A percentile compares a stretch with the other conserved stretches of the same genome.
Conservation (phyloP, 306 rosid genomes). For the Nissolia schottii region DNA sequence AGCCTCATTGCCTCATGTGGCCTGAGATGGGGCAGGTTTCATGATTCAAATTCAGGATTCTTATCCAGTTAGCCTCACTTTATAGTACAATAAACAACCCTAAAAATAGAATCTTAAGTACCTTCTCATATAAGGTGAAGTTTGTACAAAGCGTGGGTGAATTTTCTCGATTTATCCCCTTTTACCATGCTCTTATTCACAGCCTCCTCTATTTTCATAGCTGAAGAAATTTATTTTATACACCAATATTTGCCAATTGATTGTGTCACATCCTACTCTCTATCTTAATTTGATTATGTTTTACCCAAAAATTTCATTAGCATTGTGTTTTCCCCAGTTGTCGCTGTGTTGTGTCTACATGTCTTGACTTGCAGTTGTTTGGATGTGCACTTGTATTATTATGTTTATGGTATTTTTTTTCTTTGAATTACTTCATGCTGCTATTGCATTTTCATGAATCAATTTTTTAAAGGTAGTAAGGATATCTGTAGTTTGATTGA, state of each 20-base stretch:
- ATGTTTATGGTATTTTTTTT: background rate
- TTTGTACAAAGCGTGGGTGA: background rate
- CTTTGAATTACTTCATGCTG: background rate
- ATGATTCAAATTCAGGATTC: background rate
- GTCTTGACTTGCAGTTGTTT: background rate
- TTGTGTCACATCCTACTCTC: background rate
- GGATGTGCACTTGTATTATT: background rate
- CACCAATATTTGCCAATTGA: background rate
- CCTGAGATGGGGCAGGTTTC: background rate
- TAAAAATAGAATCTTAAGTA: background rate
- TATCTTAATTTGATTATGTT: background rate
- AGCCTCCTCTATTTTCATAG: background rate
- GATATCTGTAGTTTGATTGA: background rate
- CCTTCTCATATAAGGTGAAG: background rate
- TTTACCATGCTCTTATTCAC: background rate
- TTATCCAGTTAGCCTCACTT: background rate
- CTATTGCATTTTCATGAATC: background rate
- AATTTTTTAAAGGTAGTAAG: background rate
- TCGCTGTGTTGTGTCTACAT: background rate
- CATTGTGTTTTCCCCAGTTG: background rate
- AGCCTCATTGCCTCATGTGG: background rate
- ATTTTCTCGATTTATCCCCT: background rate
- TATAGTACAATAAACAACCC: no score
- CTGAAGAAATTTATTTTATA: background rate
- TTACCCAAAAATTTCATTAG: background rate